Evolutionary conservation across 768 basidiomycete genomes (phyloP).

Genomic region (Mycena epipterygia): DNA sequence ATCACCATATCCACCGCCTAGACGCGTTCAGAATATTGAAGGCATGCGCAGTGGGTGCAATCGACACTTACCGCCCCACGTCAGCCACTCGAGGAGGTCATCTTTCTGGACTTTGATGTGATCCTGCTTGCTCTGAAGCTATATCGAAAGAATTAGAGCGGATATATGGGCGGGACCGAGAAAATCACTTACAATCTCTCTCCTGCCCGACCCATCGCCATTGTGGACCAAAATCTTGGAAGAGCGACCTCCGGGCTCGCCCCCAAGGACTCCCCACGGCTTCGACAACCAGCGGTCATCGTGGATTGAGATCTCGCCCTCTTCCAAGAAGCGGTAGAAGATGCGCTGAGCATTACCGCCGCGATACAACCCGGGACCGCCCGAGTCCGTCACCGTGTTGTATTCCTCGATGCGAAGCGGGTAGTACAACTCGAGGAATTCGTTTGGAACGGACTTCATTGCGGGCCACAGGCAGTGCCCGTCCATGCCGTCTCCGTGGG

Average conservation of each 20-base stretch:
- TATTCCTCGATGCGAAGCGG: constrained; percentile 37
- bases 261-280: constrained; percentile 38
- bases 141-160: neutral
- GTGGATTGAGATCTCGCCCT: constrained; percentile 36
- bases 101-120: constrained; percentile 34
- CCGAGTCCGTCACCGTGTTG: constrained; percentile 35
- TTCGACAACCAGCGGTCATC: constrained; percentile 39
- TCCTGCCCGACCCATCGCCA: constrained; percentile 20
- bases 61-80: constrained; percentile 33
- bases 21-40: neutral
- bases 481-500: constrained; percentile 29
- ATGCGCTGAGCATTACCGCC: constrained; percentile 37
- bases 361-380: constrained; percentile 31
- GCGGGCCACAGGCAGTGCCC: constrained; percentile 28
- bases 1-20: constrained; percentile 35
- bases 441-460: constrained; percentile 36
- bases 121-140: constrained; percentile 31
- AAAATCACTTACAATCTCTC: constrained; percentile 22
- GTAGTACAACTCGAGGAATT: constrained; percentile 35
- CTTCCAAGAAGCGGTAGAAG: constrained; percentile 33
- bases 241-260: constrained; percentile 33
- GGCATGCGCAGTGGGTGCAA: too few species aligned
- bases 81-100: constrained; percentile 35
- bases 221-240: constrained; percentile 30
- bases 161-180: neutral